Evolutionary conservation across 179 eudicot species (phyloP), one percentile per base, ranked within the genome.

Genomic region (Silene noctiflora): DNA sequence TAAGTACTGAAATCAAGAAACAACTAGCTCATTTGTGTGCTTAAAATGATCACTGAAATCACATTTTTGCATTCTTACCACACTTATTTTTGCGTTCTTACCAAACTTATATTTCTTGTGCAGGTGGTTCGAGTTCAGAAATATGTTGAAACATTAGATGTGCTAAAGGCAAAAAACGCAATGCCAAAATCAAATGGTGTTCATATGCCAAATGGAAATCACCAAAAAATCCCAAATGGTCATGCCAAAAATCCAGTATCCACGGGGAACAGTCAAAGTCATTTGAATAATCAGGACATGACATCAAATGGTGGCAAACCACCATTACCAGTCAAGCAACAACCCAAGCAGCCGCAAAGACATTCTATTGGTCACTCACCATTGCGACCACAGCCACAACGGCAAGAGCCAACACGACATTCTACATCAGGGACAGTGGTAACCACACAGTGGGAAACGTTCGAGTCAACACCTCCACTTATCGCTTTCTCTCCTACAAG

Each of bases 361-460:
- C 77, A 81, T 78, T 85, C 89, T 24, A 72, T 83, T 65, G 86
- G 89, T 72, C 84, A 84, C 76, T 83, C 78, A 16, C 81, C 81
- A 17, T 33, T 72, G 19, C 76, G 77, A 29, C 91, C 79, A 25
- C 69, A 67, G 63, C 60, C 82, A 20, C 75, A 76, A 59, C 75
- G 72, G 63, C 74, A 77, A 25, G 79, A 79, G 29, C 85, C 76
- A 22, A 81, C 84, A 4, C 78, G 82, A 55, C 71, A 76, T 75
- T 87, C 90, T 1, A 53, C 84, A 6, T 82, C 91, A 0, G 84
- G 79, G 17, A 75, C 89, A 0, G 96, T 91, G 14, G 96, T 91
- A 14, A 91, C 96, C 44, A 91, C 96, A 51, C 89, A 91, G 67
- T 91, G 96, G 96, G 96, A 91, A 84, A 89, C 89, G 1, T 91